These are phyloP conservation scores for Lachancea waltii DNA, from an alignment of 805 yeast genomes.

Conservation along the genomic window DNA sequence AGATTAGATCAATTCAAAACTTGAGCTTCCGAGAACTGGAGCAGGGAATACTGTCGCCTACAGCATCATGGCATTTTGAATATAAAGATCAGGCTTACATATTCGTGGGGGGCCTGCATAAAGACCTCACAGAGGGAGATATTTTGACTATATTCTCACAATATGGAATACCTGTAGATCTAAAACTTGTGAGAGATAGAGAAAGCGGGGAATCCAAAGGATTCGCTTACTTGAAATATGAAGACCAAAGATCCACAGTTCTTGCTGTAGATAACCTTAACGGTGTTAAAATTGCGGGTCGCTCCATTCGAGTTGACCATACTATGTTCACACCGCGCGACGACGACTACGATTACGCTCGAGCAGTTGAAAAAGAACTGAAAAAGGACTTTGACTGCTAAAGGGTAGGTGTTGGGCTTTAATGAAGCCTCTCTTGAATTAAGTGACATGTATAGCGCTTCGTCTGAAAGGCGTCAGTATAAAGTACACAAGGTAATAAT, in stretches of 20 bases:
- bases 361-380: slow-evolving; percentile 30
- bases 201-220: slow-evolving; percentile 63
- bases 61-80: slow-evolving; percentile 88
- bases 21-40: slow-evolving; percentile 64
- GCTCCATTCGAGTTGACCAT: slow-evolving; percentile 61
- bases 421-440: too few relatives aligned
- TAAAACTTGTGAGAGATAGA: slow-evolving; percentile 61
- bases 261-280: slow-evolving; percentile 86
- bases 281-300: slow-evolving; percentile 52
- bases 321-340: slow-evolving; percentile 51
- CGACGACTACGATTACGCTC: slow-evolving; percentile 45
- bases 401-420: too few relatives aligned
- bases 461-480: too few relatives aligned
- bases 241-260: slow-evolving; percentile 70
- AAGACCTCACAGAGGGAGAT: slow-evolving; percentile 65
- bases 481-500: slow-evolving; percentile 3
- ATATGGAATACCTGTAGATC: slow-evolving; percentile 77
- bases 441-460: too few relatives aligned
- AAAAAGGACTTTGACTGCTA: slow-evolving; percentile 24
- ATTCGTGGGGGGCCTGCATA: slow-evolving; percentile 67
- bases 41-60: slow-evolving; percentile 43
- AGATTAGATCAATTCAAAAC: slow-evolving; percentile 39
- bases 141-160: slow-evolving; percentile 76
- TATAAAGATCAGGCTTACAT: slow-evolving; percentile 70
- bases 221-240: slow-evolving; percentile 77